Conservation (phyloP, 768 basidiomycete species). For the Naganishia antarctica region DNA sequence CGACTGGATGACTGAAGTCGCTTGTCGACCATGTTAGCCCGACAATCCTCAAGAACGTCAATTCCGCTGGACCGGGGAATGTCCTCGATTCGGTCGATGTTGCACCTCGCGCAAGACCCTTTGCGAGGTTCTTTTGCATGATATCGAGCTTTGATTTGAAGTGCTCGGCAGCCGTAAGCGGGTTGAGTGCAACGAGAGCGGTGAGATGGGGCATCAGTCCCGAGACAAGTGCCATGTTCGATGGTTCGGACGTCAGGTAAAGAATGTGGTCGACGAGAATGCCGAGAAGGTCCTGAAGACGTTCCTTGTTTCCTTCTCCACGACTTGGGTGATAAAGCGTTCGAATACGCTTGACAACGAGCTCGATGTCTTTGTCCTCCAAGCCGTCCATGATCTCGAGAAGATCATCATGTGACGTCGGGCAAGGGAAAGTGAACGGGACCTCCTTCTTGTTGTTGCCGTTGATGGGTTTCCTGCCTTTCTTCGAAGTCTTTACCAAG, state of each 20-base stretch:
- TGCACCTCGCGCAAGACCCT: conserved; percentile 69
- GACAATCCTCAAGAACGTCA: conserved; percentile 71
- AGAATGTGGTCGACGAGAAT: conserved; percentile 86
- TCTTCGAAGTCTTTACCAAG: conserved; percentile 27
- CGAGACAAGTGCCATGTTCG: conserved; percentile 53
- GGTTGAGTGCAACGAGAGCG: conserved; percentile 72
- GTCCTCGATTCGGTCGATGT: conserved; percentile 64
- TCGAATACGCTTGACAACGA: conserved; percentile 82
- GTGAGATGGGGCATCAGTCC: conserved; percentile 74
- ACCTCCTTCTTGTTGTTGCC: conserved; percentile 57
- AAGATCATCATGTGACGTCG: conserved; percentile 78
- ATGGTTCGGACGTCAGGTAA: conserved; percentile 61
- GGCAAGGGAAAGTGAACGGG: conserved; percentile 90
- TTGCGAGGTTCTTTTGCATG: conserved; percentile 90
- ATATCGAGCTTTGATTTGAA: conserved; percentile 76
- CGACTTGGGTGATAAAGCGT: conserved; percentile 87
- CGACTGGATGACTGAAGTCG: conserved; percentile 83
- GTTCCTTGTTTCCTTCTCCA: conserved; percentile 83
- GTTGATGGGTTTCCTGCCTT: conserved; percentile 31
- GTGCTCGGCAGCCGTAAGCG: conserved; percentile 68
- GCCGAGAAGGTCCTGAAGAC: conserved; percentile 69
- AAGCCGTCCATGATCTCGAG: conserved; percentile 71
- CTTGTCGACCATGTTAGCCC: conserved; percentile 87
- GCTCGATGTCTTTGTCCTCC: conserved; percentile 66
- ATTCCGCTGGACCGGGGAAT: conserved; percentile 80